These are phyloP conservation scores for Penicillium verrucosum DNA, from an alignment of 2,329 filamentous ascomycete species.

Conservation along the genomic window DNA sequence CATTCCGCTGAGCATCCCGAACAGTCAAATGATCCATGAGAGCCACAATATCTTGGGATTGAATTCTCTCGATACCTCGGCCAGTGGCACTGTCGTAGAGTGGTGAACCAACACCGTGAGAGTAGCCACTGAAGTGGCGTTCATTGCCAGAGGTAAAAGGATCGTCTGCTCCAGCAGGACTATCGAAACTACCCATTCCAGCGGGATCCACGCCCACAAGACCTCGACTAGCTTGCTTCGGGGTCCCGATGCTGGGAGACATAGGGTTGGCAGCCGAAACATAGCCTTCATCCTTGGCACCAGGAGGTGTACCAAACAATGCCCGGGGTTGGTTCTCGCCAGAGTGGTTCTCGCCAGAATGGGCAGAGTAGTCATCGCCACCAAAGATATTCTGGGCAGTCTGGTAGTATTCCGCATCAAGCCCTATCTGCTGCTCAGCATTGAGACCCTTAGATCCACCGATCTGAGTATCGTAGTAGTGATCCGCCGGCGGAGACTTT, in stretches of 20 bases:
- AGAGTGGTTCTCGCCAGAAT: slow-evolving; percentile 21
- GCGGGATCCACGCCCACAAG: slow-evolving; percentile 55
- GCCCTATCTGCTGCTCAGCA: slow-evolving; percentile 54
- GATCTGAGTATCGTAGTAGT: slow-evolving; percentile 31
- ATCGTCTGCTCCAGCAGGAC: slow-evolving; percentile 54
- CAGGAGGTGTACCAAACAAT: slow-evolving; percentile 53
- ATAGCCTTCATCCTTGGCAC: slow-evolving; percentile 82
- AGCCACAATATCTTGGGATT: slow-evolving; percentile 94
- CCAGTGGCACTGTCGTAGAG: slow-evolving; percentile 88
- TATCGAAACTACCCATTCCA: slow-evolving; percentile 51
- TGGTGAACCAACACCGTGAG: slow-evolving; percentile 84
- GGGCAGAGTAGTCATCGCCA: slow-evolving; percentile 38
- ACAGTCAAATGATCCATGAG: slow-evolving; percentile 99
- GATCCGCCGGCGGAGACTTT: slow-evolving; percentile 52
- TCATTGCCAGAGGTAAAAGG: slow-evolving; percentile 60
- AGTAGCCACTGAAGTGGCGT: slow-evolving; percentile 80
- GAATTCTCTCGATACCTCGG: slow-evolving; percentile 81
- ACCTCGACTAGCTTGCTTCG: slow-evolving; percentile 45
- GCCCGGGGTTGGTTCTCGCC: slow-evolving; percentile 37
- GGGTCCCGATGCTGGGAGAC: slow-evolving; percentile 48
- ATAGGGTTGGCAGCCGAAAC: slow-evolving; percentile 69
- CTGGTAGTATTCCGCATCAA: slow-evolving; percentile 64
- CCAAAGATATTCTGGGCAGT: slow-evolving; percentile 38
- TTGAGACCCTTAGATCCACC: slow-evolving; percentile 55
- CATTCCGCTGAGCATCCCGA: slow-evolving; percentile 91